Conservation (phyloP, 345 rosid genomes). For the Citrus unshiu region DNA sequence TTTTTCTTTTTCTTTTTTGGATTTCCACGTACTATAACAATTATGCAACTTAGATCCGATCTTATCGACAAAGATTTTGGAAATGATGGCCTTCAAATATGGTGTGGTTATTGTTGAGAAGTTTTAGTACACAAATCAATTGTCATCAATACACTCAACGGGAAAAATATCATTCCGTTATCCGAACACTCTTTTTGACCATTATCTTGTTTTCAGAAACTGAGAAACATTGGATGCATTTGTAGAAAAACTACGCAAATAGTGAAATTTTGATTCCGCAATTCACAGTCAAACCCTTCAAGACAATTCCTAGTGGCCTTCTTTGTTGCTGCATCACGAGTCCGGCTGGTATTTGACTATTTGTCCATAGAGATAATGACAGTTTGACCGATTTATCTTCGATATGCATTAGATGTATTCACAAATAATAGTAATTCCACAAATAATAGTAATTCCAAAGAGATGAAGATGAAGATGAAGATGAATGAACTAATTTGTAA, state of each 20-base stretch:
- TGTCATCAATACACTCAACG: not conserved
- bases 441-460: not conserved
- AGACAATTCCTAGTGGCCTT: not conserved
- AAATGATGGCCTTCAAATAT: not conserved
- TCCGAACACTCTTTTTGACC: not conserved
- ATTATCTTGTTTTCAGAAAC: not conserved
- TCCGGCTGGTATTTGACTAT: not conserved
- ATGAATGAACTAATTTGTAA: conserved; percentile 1
- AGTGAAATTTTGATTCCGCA: not conserved
- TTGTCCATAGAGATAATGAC: not conserved
- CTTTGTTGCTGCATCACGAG: not conserved
- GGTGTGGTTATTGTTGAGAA: not conserved
- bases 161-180: not conserved
- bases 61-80: not conserved
- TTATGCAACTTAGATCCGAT: not conserved
- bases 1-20: too few relatives aligned
- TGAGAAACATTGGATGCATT: not conserved
- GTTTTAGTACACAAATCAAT: not conserved
- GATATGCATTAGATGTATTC: too few relatives aligned
- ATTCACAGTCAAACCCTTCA: not conserved
- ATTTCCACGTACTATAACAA: not conserved
- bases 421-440: too few relatives aligned
- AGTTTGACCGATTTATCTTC: not conserved
- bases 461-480: not conserved
- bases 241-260: not conserved